Evolutionary conservation across 768 basidiomycete genomes (phyloP).

Genomic region (Pisolithus sp.): DNA sequence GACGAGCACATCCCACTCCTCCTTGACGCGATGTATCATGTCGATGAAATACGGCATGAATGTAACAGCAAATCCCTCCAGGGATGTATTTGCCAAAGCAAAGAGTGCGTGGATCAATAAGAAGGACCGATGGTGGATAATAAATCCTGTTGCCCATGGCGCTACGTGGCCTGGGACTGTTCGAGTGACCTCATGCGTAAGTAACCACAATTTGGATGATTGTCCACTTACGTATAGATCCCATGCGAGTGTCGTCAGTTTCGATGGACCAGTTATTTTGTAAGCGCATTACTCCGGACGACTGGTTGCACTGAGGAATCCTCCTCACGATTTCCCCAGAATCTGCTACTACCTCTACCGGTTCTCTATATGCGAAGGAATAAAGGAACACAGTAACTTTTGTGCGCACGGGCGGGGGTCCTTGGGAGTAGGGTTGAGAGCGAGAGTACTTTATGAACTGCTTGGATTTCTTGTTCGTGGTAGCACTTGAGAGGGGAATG

Average conservation of each 20-base stretch:
- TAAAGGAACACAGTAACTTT: constrained; percentile 16
- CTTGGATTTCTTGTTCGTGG: constrained; percentile 14
- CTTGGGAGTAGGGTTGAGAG: no score
- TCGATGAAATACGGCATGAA: no score
- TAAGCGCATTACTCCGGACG: constrained; percentile 15
- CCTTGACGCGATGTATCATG: no score
- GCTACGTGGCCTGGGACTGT: no score
- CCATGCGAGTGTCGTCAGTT: not conserved
- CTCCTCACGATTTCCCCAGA: not conserved
- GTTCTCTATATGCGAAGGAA: constrained; percentile 9
- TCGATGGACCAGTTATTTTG: constrained; percentile 10
- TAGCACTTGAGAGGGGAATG: constrained; percentile 13
- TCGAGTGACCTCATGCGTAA: no score
- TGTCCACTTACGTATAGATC: no score
- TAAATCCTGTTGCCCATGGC: no score
- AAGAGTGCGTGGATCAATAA: constrained; percentile 17
- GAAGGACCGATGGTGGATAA: constrained; percentile 6
- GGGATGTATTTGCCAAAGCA: constrained; percentile 9
- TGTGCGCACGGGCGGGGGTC: not conserved
- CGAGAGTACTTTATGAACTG: constrained; percentile 17
- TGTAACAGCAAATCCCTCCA: no score
- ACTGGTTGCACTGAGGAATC: constrained; percentile 11
- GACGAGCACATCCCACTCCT: no score
- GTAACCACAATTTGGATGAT: constrained; percentile 1
- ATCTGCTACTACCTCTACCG: constrained; percentile 6